Conservation (phyloP, 352 stramenopile genomes). For the Phytophthora multivora region DNA sequence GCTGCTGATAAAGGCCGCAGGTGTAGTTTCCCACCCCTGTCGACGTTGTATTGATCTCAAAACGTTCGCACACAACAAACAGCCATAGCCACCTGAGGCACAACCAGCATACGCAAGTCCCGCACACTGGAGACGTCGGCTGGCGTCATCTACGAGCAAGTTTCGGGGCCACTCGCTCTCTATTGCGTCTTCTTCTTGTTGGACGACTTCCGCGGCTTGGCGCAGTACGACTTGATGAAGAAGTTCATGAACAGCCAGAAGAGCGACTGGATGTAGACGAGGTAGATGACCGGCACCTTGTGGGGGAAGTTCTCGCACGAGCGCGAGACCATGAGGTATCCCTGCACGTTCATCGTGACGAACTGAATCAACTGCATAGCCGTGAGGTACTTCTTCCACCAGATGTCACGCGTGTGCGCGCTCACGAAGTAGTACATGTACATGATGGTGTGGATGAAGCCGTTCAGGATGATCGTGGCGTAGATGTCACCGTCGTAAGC, state of each 20-base stretch:
- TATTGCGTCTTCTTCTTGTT: constrained; percentile 64
- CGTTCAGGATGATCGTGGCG: constrained; percentile 96
- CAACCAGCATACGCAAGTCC: neutral
- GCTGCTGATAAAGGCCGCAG: constrained; percentile 8
- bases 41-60: constrained; percentile 31
- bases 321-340: constrained; percentile 81
- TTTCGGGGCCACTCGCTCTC: constrained; percentile 10
- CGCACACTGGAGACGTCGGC: neutral
- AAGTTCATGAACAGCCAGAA: constrained; percentile 95
- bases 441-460: constrained; percentile 99
- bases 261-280: constrained; percentile 92
- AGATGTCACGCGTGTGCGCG: constrained; percentile 97
- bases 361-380: constrained; percentile 97
- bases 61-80: constrained; percentile 15
- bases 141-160: constrained; percentile 4
- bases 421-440: constrained; percentile 99
- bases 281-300: constrained; percentile 90
- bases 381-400: constrained; percentile 98
- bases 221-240: constrained; percentile 94
- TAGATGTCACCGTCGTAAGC: constrained; percentile 97
- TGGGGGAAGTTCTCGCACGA: constrained; percentile 83
- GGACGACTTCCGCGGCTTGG: constrained; percentile 49
- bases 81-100: neutral
- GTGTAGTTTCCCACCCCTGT: constrained; percentile 3
- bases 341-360: constrained; percentile 82